Conservation (phyloP, 2,329 filamentous ascomycete genomes). For the Pyricularia sp. region DNA sequence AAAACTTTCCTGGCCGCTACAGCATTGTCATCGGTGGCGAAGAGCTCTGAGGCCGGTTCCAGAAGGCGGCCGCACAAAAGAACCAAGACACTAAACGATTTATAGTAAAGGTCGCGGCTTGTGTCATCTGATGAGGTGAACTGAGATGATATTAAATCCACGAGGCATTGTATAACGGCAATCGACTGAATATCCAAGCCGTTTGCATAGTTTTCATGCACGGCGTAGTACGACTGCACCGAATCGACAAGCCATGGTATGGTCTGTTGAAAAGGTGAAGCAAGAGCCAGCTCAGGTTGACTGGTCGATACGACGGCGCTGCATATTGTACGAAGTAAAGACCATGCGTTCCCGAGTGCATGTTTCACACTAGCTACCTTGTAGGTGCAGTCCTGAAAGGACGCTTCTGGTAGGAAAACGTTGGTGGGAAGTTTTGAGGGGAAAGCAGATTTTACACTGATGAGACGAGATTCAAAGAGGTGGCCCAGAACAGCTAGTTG, state of each 20-base stretch:
- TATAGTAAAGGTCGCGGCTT: slow-evolving; percentile 11
- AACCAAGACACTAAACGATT: slow-evolving; percentile 15
- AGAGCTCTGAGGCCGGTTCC: slow-evolving; percentile 7
- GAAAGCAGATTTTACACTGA: not conserved
- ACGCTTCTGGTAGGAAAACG: not conserved
- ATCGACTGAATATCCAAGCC: slow-evolving; percentile 18
- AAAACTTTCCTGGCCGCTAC: slow-evolving; percentile 7
- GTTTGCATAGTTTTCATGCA: slow-evolving; percentile 24
- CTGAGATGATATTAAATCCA: slow-evolving; percentile 17
- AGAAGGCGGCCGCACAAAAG: slow-evolving; percentile 12
- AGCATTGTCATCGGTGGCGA: slow-evolving; percentile 9
- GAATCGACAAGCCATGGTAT: slow-evolving; percentile 37
- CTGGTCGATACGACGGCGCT: slow-evolving; percentile 24
- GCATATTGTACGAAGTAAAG: slow-evolving; percentile 30
- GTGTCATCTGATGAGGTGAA: slow-evolving; percentile 4
- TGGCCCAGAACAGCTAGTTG: not conserved
- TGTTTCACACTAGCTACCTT: slow-evolving; percentile 14
- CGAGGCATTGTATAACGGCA: slow-evolving; percentile 21
- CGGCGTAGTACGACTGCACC: slow-evolving; percentile 26
- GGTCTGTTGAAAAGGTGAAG: slow-evolving; percentile 21
- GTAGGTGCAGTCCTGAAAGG: slow-evolving; percentile 17
- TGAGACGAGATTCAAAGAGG: not conserved
- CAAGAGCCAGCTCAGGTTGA: slow-evolving; percentile 8
- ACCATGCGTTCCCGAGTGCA: slow-evolving; percentile 29
- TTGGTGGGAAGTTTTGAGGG: not conserved